Evolutionary conservation across 495 filamentous ascomycete species (phyloP).

Genomic region (Lasiosphaeria miniovina): DNA sequence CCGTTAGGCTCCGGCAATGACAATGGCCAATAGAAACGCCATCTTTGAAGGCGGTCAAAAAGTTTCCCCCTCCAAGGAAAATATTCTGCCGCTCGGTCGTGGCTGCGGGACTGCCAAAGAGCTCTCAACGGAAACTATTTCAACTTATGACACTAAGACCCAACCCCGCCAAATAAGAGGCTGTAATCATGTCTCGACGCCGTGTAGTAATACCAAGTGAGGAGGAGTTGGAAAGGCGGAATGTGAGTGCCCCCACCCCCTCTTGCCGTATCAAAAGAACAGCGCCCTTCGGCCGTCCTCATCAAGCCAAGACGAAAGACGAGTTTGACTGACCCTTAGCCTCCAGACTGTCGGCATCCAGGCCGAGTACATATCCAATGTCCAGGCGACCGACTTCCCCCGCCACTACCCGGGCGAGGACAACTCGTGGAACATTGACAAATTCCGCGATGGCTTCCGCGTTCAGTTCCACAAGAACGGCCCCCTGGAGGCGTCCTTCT

Average conservation of each 20-base stretch:
- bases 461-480: conserved; percentile 83
- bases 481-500: conserved; percentile 75
- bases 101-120: too few species aligned
- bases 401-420: conserved; percentile 88
- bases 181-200: conserved; percentile 14
- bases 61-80: conserved; percentile 29
- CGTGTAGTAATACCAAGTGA: conserved; percentile 26
- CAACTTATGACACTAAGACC: background rate
- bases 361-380: conserved; percentile 82
- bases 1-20: background rate
- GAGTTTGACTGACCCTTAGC: background rate
- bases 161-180: background rate
- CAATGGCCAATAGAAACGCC: background rate
- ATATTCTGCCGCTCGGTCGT: conserved; percentile 25
- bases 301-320: too few species aligned
- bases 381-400: conserved; percentile 85
- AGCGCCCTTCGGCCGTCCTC: too few species aligned
- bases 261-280: background rate
- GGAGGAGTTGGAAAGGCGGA: conserved; percentile 40
- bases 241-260: conserved; percentile 28
- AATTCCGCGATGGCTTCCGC: conserved; percentile 64
- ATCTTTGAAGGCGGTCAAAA: conserved; percentile 26
- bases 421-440: conserved; percentile 76
- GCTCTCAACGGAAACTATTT: too few species aligned
- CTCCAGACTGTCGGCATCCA: conserved; percentile 78